phyloP scores from a whole-genome alignment of 495 filamentous ascomycete species.

The Trichoderma parareesei region DNA sequence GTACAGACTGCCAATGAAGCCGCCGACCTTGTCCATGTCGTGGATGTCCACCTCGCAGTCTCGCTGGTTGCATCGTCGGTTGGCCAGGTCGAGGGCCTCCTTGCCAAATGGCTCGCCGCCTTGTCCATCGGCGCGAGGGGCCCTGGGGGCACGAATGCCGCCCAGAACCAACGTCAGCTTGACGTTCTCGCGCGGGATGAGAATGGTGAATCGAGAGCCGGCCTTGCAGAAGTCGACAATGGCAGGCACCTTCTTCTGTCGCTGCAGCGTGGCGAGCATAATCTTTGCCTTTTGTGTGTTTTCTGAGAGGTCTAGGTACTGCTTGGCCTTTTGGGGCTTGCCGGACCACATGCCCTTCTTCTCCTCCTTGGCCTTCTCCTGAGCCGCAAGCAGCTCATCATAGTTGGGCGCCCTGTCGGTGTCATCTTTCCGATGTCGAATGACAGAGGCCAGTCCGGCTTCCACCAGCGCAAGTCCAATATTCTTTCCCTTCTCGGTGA shows the following conservation, averaged over 20 bases:
- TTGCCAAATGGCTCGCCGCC: constrained; percentile 88
- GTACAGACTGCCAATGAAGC: constrained; percentile 93
- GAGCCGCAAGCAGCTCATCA: constrained; percentile 81
- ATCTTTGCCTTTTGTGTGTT: constrained; percentile 91
- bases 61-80: constrained; percentile 79
- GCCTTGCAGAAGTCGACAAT: constrained; percentile 97
- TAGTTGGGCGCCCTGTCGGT: constrained; percentile 88
- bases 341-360: constrained; percentile 90
- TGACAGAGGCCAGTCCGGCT: constrained; percentile 85
- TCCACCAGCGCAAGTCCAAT: constrained; percentile 77
- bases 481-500: constrained; percentile 78
- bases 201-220: constrained; percentile 84
- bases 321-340: constrained; percentile 71
- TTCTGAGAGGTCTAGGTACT: constrained; percentile 85
- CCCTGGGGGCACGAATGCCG: constrained; percentile 85
- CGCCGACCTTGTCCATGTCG: constrained; percentile 90
- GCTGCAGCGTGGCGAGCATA: constrained; percentile 73
- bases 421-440: constrained; percentile 88
- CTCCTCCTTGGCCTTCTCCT: constrained; percentile 72
- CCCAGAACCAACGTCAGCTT: constrained; percentile 94
- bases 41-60: constrained; percentile 96
- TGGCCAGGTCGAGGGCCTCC: constrained; percentile 86
- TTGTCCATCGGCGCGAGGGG: constrained; percentile 67
- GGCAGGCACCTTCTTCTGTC: constrained; percentile 87
- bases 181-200: constrained; percentile 86